Evolutionary conservation across 352 stramenopile genomes (phyloP).

Genomic region (Phytophthora pini): DNA sequence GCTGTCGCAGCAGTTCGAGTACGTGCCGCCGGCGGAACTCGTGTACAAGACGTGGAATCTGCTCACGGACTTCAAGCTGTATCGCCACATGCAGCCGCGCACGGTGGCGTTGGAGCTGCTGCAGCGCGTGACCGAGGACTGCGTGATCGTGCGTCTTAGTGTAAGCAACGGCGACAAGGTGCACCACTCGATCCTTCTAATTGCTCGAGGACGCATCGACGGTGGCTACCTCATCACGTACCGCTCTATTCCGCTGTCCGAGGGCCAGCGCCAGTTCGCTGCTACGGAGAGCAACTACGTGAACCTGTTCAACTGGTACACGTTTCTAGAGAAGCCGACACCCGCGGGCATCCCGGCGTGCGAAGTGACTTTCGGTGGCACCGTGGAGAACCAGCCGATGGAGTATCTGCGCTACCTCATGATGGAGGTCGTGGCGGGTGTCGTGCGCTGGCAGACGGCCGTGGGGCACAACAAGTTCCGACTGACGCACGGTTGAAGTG

Average conservation of each 20-base stretch:
- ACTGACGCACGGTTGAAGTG: constrained; percentile 39
- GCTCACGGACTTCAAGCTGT: constrained; percentile 58
- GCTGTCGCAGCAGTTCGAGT: constrained; percentile 61
- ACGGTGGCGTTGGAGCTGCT: constrained; percentile 58
- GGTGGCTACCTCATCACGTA: constrained; percentile 73
- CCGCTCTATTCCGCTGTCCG: constrained; percentile 62
- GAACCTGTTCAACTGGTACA: constrained; percentile 80
- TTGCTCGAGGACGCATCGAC: constrained; percentile 68
- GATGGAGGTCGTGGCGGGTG: constrained; percentile 65
- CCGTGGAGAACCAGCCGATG: constrained; percentile 52
- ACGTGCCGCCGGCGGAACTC: constrained; percentile 50
- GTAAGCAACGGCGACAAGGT: constrained; percentile 46
- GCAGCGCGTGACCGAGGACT: constrained; percentile 67
- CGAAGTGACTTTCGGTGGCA: constrained; percentile 73
- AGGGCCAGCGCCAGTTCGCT: constrained; percentile 49
- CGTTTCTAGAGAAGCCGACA: constrained; percentile 58
- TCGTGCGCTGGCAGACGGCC: constrained; percentile 73
- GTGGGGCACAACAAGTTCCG: constrained; percentile 62
- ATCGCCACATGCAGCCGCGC: constrained; percentile 68
- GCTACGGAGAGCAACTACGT: constrained; percentile 61
- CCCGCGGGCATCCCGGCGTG: constrained; percentile 38
- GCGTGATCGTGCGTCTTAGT: constrained; percentile 60
- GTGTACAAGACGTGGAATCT: constrained; percentile 77
- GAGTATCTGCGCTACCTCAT: constrained; percentile 72
- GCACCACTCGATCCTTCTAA: constrained; percentile 62